Evolutionary conservation across 768 basidiomycete genomes (phyloP).

Genomic region (Suillus ampliporus): DNA sequence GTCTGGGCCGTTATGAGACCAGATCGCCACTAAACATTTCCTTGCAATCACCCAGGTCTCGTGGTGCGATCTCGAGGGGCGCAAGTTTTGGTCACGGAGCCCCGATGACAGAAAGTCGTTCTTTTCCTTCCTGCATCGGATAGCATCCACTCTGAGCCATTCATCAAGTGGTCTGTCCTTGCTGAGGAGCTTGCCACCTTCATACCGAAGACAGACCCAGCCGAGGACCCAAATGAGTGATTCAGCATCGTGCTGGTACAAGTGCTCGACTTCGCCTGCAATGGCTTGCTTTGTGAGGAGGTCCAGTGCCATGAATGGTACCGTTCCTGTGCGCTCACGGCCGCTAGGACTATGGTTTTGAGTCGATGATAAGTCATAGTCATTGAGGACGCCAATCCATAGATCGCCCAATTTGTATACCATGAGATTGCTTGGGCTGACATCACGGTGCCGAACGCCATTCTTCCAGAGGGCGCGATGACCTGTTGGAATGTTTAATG

Average conservation of each 20-base stretch:
- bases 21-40: background rate
- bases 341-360: background rate
- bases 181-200: conserved; percentile 5
- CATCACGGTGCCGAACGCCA: background rate
- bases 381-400: background rate
- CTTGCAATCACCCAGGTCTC: background rate
- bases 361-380: conserved; percentile 14
- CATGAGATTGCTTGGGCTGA: background rate
- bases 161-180: background rate
- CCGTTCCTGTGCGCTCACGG: conserved; percentile 18
- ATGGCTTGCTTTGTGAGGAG: background rate
- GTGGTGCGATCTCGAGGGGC: background rate
- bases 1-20: background rate
- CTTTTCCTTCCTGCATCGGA: background rate
- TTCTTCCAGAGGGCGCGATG: conserved; percentile 13
- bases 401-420: background rate
- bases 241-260: conserved; percentile 9
- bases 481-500: conserved; percentile 4
- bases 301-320: conserved; percentile 18
- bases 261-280: background rate
- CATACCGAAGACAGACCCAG: conserved; percentile 8
- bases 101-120: background rate
- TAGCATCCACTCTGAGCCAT: background rate
- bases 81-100: background rate
- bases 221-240: conserved; percentile 10